Conservation (phyloP, 352 stramenopile genomes). For the Thalassiosira exigua region DNA sequence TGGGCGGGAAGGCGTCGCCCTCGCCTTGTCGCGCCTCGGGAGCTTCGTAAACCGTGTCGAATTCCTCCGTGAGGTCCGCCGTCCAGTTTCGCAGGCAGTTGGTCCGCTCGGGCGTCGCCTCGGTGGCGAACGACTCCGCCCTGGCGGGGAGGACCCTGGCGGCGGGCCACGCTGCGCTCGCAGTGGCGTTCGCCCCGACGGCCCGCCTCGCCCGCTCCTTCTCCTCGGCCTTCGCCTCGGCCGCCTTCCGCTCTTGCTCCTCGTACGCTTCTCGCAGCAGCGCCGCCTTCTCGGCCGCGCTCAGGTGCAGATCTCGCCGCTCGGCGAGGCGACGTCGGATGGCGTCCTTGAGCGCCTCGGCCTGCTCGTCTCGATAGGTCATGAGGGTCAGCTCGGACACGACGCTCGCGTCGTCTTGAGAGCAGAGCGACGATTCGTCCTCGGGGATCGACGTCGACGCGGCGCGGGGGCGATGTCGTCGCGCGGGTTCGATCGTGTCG, state of each 20-base stretch:
- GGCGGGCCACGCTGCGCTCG: background rate
- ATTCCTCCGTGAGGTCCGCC: background rate
- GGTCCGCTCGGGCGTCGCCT: background rate
- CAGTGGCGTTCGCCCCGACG: background rate
- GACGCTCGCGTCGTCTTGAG: background rate
- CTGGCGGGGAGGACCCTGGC: too few relatives aligned
- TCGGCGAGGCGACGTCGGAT: background rate
- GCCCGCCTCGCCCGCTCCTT: background rate
- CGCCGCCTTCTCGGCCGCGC: background rate
- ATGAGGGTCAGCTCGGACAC: conserved; percentile 3
- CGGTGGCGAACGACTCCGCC: too few relatives aligned
- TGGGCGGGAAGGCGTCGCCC: background rate
- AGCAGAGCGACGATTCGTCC: background rate
- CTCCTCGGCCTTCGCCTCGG: background rate
- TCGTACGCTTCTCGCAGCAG: conserved; percentile 4
- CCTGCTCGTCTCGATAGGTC: conserved; percentile 13
- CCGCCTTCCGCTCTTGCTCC: conserved; percentile 7
- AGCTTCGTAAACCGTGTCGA: background rate
- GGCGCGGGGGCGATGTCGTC: background rate
- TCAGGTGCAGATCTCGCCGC: background rate
- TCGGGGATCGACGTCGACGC: background rate
- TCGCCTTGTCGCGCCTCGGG: background rate
- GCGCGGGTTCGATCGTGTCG: too few relatives aligned
- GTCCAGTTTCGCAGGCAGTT: background rate
- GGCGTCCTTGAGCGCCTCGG: conserved; percentile 1